Evolutionary conservation across 2,329 filamentous ascomycete genomes (phyloP), one percentile per base, ranked within the genome.

Genomic region (Fusarium ambrosium): DNA sequence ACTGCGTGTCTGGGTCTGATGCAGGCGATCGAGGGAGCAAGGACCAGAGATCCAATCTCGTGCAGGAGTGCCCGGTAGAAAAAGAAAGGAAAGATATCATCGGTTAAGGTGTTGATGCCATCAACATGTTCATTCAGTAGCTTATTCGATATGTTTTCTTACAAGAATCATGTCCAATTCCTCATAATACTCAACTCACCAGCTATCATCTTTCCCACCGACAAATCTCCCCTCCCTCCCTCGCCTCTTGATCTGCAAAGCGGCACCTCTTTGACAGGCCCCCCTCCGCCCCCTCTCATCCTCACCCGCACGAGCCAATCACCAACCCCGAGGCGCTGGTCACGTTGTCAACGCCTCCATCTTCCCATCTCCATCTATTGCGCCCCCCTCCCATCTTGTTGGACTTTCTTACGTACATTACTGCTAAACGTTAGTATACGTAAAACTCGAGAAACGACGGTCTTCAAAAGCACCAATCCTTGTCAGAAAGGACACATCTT

Each of bases 291-390:
- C 24, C 27, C 51, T 66, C 51, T n/a, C 18, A 66, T 55, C 34
- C 34, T 55, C 61, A 48, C 48, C 27, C 22, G 14, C 39, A 51
- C 43, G 34, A 24, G 34, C 72, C 72, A 74, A 75, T 74, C 65
- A 72, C 22, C 22, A 62, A 45, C 27, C 41, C 37, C 24, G 62
- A 70, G 69, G 59, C 69, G 65, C 62, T 64, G 55, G 72, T 75
- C 72, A 74, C 72, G 72, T 75, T 70, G 59, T 37, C 66, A 60
- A 75, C 72, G 69, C 72, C 69, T 75, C 69, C 62, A 58, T 67
- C 53, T 64, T 64, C 45, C 24, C 24, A 29, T 59, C 37, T 59
- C 51, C 48, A 29, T 53, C 41, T 48, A 43, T 58, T 34, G 24
- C 51, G 51, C 20, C 22, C 48, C 24, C 45, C 43, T 11, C 32